Evolutionary conservation across 2,329 filamentous ascomycete genomes (phyloP).

Genomic region (Lasiodiplodia hormozganensis): DNA sequence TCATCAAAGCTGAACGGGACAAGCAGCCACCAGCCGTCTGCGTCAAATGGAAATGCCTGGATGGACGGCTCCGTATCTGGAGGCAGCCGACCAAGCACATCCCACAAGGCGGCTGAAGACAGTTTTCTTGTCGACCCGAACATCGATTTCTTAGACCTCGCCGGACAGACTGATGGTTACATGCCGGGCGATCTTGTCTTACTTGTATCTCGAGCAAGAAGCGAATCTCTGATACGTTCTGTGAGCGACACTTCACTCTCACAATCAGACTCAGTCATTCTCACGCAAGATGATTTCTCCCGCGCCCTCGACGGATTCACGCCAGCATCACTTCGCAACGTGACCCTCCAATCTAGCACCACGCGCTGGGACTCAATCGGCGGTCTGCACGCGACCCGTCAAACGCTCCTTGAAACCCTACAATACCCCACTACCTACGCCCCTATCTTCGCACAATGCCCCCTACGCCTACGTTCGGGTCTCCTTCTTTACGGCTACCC

Average conservation of each 20-base stretch:
- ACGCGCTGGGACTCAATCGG: conserved; percentile 94
- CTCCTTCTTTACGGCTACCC: conserved; percentile 93
- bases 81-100: conserved; percentile 52
- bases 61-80: conserved; percentile 67
- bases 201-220: conserved; percentile 84
- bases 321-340: conserved; percentile 90
- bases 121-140: conserved; percentile 77
- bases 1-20: conserved; percentile 30
- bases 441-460: conserved; percentile 95
- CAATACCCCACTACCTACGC: conserved; percentile 98
- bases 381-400: conserved; percentile 82
- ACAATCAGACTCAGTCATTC: conserved; percentile 56
- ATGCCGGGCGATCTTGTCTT: conserved; percentile 94
- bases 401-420: conserved; percentile 91
- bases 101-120: conserved; percentile 33
- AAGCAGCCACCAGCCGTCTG: neutral
- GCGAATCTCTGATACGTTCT: conserved; percentile 88
- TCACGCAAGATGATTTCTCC: conserved; percentile 79
- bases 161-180: conserved; percentile 94
- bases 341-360: conserved; percentile 89
- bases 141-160: conserved; percentile 90
- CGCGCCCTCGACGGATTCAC: conserved; percentile 90
- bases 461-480: conserved; percentile 90
- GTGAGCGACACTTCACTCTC: conserved; percentile 56
- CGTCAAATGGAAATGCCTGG: conserved; percentile 60